These are phyloP conservation scores for Colletotrichum simmondsii DNA, from an alignment of 2,329 filamentous ascomycete genomes.

Conservation along the genomic window DNA sequence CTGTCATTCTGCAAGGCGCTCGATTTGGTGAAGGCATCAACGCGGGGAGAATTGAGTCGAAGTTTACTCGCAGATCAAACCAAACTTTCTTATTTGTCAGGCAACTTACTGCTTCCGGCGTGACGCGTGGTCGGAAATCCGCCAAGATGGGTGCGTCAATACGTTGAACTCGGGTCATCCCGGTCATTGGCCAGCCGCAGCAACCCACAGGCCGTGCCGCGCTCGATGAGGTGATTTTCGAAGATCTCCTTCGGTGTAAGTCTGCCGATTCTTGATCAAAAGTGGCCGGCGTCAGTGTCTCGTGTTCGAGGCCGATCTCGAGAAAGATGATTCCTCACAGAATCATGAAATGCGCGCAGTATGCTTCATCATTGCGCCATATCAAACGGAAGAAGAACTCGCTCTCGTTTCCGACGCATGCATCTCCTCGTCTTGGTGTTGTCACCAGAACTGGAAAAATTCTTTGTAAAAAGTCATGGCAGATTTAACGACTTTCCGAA, in stretches of 20 bases:
- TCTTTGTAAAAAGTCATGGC: no score
- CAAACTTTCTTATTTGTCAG: neutral
- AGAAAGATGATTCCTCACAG: neutral
- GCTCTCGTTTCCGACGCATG: no score
- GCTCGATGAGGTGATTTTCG: neutral
- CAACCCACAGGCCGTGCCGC: neutral
- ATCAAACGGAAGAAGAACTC: no score
- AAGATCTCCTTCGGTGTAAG: neutral
- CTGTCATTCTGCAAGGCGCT: neutral
- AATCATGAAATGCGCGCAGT: neutral
- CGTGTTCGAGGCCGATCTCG: neutral
- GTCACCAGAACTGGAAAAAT: no score
- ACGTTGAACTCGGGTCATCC: neutral
- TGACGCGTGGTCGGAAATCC: constrained; percentile 3
- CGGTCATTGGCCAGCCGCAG: neutral
- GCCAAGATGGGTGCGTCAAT: neutral
- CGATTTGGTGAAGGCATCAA: neutral
- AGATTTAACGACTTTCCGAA: no score
- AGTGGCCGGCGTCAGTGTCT: neutral
- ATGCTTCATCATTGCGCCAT: neutral
- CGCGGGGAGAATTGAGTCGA: neutral
- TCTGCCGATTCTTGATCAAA: neutral
- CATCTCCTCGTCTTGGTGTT: no score
- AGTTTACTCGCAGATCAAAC: neutral
- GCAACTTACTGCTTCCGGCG: neutral